Base-by-base conservation (phyloP, 768 basidiomycete species). In the Neoboletus subvelutipes region DNA sequence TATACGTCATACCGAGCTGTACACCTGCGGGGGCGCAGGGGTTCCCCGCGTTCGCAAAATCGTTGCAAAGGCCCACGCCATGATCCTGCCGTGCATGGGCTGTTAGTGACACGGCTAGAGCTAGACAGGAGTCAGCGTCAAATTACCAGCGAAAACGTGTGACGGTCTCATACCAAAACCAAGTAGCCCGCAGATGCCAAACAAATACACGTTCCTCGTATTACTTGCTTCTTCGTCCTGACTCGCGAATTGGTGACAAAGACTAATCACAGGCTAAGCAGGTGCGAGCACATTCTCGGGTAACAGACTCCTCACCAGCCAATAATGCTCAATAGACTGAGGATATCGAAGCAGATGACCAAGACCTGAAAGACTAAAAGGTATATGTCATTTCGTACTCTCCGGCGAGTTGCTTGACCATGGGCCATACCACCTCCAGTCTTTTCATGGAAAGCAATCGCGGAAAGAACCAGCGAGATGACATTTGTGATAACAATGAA, bases 1-100 rank as follows among this genome's bases (percentile, higher is more conserved):
- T 37, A 29, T 71, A 77, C 18, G 72, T 71, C 56, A 76, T 29
- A 22, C 53, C 60, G 26, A 74, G 59, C 4, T 74, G 58, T 3
- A 64, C 60, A 13, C 59, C 53, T 2, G 68, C 68, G 13, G 52
- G 52, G 15, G 57, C 45, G 28, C 71, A 70, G 5, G 71, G 54
- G 53, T 67, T 51, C 0, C 46, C 33, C 13, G 62, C 34, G 1
- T 61, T 55, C 37, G 58, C 58, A 22, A 77, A 72, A 50, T 77
- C 73, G 5, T 55, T 55, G 61, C 71, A 72, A 28, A 75, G 64
- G 36, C 54, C 58, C n/a, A 48, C 5, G 13, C 55, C 51, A 15
- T 11, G 26, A 11, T 53, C 64, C 17, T 61, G 66, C 26, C 61
- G 66, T 31, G 71, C 69, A 45, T 71, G 74, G 45, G 66, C 39